A percentile compares a stretch with the other conserved stretches of the same genome.
These are phyloP conservation scores for Fraxinus xanthoxyloides DNA, from an alignment of 305 asterid genomes.

Conservation along the genomic window DNA sequence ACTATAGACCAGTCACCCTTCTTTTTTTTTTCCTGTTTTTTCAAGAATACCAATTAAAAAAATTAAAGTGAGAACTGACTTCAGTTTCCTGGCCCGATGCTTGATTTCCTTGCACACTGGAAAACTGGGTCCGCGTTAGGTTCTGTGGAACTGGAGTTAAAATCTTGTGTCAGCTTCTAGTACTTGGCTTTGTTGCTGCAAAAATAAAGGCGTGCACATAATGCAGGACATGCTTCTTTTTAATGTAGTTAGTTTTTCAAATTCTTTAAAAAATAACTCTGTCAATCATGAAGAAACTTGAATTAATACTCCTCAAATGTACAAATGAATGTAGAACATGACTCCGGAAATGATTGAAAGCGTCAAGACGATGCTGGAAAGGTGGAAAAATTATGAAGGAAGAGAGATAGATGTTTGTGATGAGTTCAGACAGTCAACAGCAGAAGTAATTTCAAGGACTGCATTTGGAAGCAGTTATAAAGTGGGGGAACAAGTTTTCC, in stretches of 20 bases:
- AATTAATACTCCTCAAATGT: background rate
- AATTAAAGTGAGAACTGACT: too few relatives aligned
- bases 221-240: background rate
- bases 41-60: too few relatives aligned
- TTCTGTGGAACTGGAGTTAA: too few relatives aligned
- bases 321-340: conserved; percentile 24
- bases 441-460: conserved; percentile 13
- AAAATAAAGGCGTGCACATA: background rate
- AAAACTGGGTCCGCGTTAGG: too few relatives aligned
- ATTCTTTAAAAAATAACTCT: too few relatives aligned
- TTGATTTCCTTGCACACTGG: too few relatives aligned
- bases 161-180: too few relatives aligned
- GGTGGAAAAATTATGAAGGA: background rate
- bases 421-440: conserved; percentile 9
- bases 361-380: conserved; percentile 26
- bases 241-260: background rate
- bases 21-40: too few relatives aligned
- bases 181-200: too few relatives aligned
- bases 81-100: too few relatives aligned
- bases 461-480: conserved; percentile 18
- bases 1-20: too few relatives aligned
- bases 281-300: background rate
- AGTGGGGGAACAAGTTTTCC: conserved; percentile 13
- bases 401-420: conserved; percentile 9
- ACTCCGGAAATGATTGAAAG: conserved; percentile 36